Base-by-base conservation (phyloP, 208 protist genomes). In the Tetramitus jugosus region DNA sequence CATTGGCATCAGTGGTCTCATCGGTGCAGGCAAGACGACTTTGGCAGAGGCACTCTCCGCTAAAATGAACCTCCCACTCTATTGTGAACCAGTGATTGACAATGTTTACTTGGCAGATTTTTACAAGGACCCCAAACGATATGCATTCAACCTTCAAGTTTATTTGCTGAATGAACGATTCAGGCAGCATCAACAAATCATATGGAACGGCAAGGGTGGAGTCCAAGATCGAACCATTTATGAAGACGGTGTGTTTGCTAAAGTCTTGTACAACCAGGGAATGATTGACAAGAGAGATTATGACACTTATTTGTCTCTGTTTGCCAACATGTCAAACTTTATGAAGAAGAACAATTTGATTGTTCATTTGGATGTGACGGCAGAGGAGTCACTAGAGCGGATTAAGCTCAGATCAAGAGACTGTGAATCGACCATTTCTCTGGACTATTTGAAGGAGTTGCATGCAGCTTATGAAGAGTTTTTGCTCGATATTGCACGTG, bases 131-230 rank as follows among this genome's bases (percentile, higher is more conserved):
- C 79, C 80, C 60, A 62, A 42, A 3, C 84, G 69, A 43, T 87
- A 87, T 56, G 37, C 49, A 13, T 87, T 87, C 52, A 62, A 76
- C 23, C 49, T 87, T 17, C 84, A 87, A 69, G 53, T 87, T 29
- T 87, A 87, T 61, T 35, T 87, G 1, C 61, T 87, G 20, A 87
- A 86, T 60, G 71, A 77, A 29, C 72, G 84, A 39, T 87, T 87
- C 31, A 17, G 45, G 33, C 84, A 87, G 67, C 84, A 87, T 29
- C 84, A 87, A 53, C 14, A 86, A 39, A 87, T 87, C 40, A 86
- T 87, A 33, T 87, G 84, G 84, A 29, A 31, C 1, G 46, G 46
- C 8, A 43, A 76, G 20, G 79, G 79, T 35, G 84, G 56, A 35
- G 43, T 87, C 26, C 62, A 84, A 42, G 84, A 87, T 68, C 17